Percentiles rank a stretch among this genome's conserved stretches.
Conservation (phyloP, 768 basidiomycete genomes). For the Chalciporus piperatus region DNA sequence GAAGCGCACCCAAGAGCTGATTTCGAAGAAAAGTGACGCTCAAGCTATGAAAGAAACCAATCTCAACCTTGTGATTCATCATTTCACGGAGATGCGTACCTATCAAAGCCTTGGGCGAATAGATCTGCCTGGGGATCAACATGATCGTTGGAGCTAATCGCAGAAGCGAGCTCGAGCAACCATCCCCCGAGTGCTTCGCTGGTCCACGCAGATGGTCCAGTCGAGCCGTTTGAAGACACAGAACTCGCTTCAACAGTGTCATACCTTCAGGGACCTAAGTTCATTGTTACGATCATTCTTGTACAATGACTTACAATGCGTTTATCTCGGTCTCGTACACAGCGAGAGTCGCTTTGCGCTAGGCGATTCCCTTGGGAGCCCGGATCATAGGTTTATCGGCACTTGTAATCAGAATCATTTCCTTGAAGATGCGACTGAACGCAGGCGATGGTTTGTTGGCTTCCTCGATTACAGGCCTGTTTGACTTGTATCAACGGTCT, state of each 20-base stretch:
- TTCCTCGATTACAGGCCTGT: constrained; percentile 42
- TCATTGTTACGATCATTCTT: neutral
- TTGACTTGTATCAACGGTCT: neutral
- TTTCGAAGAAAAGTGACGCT: constrained; percentile 31
- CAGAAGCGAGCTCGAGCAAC: constrained; percentile 26
- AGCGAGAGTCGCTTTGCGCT: constrained; percentile 37
- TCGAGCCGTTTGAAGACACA: constrained; percentile 15
- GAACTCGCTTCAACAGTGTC: constrained; percentile 29
- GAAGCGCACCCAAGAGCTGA: constrained; percentile 21
- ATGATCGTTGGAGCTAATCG: constrained; percentile 4
- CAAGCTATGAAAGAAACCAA: constrained; percentile 14
- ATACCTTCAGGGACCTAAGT: constrained; percentile 23
- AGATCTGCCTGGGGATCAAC: constrained; percentile 23
- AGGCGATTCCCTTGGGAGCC: constrained; percentile 45
- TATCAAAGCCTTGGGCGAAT: constrained; percentile 38
- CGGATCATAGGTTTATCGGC: constrained; percentile 42
- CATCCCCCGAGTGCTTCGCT: constrained; percentile 18
- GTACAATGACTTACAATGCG: constrained; percentile 32
- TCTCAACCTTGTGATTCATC: no score
- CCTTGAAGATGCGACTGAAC: constrained; percentile 47
- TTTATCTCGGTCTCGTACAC: constrained; percentile 47
- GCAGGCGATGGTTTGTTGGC: constrained; percentile 41
- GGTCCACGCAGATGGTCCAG: constrained; percentile 27
- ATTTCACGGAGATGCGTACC: constrained; percentile 18
- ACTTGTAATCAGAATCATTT: constrained; percentile 50